Conservation (phyloP, 2,329 filamentous ascomycete genomes). For the Parastagonospora nodorum region DNA sequence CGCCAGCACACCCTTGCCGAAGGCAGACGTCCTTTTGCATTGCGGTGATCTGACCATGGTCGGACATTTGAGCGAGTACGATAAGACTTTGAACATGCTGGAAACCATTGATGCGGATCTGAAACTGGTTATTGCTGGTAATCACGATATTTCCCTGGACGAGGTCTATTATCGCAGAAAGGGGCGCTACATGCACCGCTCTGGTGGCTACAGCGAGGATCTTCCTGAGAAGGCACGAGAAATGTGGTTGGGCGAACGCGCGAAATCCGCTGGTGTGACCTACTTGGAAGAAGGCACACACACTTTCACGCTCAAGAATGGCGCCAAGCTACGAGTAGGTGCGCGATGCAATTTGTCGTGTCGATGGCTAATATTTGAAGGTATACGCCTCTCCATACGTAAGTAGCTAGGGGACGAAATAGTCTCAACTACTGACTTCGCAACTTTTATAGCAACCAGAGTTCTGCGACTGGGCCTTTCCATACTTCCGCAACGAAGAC, state of each 20-base stretch:
- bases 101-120: slow-evolving; percentile 56
- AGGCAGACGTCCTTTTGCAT: slow-evolving; percentile 61
- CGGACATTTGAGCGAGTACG: slow-evolving; percentile 56
- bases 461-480: slow-evolving; percentile 62
- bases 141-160: slow-evolving; percentile 60
- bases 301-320: slow-evolving; percentile 54
- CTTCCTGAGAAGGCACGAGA: slow-evolving; percentile 43
- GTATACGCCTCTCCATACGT: slow-evolving; percentile 59
- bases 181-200: slow-evolving; percentile 32
- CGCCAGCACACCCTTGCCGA: slow-evolving; percentile 52
- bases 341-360: neutral
- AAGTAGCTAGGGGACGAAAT: too few relatives aligned
- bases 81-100: slow-evolving; percentile 54
- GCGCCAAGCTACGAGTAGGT: slow-evolving; percentile 52
- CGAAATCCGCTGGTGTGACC: slow-evolving; percentile 53
- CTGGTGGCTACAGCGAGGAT: slow-evolving; percentile 21
- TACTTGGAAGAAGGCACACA: slow-evolving; percentile 62
- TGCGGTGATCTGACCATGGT: slow-evolving; percentile 63
- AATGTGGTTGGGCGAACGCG: slow-evolving; percentile 55
- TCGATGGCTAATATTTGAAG: slow-evolving; percentile 17
- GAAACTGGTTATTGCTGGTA: slow-evolving; percentile 61
- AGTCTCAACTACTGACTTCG: too few relatives aligned
- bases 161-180: slow-evolving; percentile 50
- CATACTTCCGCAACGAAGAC: slow-evolving; percentile 57
- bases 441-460: slow-evolving; percentile 51